Percentiles rank a stretch among this genome's conserved stretches.
Evolutionary conservation across 2,329 filamentous ascomycete genomes (phyloP).

Genomic region (Fusarium brevicatenulatum): DNA sequence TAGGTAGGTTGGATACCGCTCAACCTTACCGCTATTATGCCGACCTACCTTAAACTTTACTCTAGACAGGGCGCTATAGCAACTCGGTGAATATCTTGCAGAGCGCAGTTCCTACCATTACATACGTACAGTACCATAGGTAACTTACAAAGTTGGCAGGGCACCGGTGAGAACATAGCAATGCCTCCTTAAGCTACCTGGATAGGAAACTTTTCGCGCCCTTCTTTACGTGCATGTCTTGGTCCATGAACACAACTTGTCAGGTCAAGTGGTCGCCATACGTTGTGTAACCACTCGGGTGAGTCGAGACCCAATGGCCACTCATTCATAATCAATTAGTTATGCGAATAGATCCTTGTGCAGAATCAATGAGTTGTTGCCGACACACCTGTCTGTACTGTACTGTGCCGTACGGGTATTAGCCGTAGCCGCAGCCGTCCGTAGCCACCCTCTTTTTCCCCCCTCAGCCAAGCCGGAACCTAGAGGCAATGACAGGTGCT

Average conservation of each 20-base stretch:
- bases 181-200: neutral
- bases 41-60: neutral
- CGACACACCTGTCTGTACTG: neutral
- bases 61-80: neutral
- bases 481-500: neutral
- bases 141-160: neutral
- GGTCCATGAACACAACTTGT: neutral
- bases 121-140: neutral
- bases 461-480: neutral
- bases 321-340: neutral
- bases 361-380: neutral
- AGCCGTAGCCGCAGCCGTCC: neutral
- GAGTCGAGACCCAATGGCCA: neutral
- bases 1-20: neutral
- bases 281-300: neutral
- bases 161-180: neutral
- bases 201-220: neutral
- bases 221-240: neutral
- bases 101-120: neutral
- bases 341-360: neutral
- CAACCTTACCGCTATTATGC: neutral
- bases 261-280: neutral
- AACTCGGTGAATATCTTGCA: neutral
- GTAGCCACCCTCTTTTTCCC: neutral
- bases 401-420: neutral